Evolutionary conservation across 2,329 filamentous ascomycete genomes (phyloP).

Genomic region (Trichoderma gracile): DNA sequence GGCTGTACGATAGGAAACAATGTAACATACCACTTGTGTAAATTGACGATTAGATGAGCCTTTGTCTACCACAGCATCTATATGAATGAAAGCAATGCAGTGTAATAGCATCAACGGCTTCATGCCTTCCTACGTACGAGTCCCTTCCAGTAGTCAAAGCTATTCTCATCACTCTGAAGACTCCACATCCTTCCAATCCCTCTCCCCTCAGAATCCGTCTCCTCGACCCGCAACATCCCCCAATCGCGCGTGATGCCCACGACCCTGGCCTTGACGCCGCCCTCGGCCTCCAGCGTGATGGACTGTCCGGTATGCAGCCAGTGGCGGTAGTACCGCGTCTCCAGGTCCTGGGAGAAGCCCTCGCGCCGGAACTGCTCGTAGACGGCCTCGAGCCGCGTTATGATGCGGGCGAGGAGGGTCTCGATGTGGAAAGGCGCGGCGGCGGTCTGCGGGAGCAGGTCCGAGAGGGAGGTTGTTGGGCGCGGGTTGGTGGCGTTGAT

Average conservation of each 20-base stretch:
- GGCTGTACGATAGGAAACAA: slow-evolving; percentile 27
- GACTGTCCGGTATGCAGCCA: slow-evolving; percentile 82
- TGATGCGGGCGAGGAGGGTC: slow-evolving; percentile 75
- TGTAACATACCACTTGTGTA: slow-evolving; percentile 18
- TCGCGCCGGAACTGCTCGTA: slow-evolving; percentile 72
- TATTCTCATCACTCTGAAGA: slow-evolving; percentile 95
- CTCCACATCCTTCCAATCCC: slow-evolving; percentile 76
- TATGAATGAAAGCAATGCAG: neutral
- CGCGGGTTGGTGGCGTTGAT: slow-evolving; percentile 81
- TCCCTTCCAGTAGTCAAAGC: slow-evolving; percentile 95
- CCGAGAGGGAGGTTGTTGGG: slow-evolving; percentile 84
- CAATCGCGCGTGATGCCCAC: slow-evolving; percentile 90
- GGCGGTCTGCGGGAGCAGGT: slow-evolving; percentile 56
- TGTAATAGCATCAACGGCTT: neutral
- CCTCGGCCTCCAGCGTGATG: slow-evolving; percentile 76
- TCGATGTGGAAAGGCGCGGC: slow-evolving; percentile 68
- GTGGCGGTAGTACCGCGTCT: slow-evolving; percentile 73
- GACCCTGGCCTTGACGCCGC: slow-evolving; percentile 71
- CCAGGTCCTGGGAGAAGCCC: slow-evolving; percentile 74
- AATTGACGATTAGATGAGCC: slow-evolving; percentile 21
- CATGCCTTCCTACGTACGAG: slow-evolving; percentile 77
- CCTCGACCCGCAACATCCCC: slow-evolving; percentile 82
- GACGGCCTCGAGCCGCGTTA: slow-evolving; percentile 74
- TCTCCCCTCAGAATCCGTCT: slow-evolving; percentile 71
- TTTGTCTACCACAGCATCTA: neutral